Base-by-base conservation (phyloP, 306 rosid genomes). In the Cucumis melo region DNA sequence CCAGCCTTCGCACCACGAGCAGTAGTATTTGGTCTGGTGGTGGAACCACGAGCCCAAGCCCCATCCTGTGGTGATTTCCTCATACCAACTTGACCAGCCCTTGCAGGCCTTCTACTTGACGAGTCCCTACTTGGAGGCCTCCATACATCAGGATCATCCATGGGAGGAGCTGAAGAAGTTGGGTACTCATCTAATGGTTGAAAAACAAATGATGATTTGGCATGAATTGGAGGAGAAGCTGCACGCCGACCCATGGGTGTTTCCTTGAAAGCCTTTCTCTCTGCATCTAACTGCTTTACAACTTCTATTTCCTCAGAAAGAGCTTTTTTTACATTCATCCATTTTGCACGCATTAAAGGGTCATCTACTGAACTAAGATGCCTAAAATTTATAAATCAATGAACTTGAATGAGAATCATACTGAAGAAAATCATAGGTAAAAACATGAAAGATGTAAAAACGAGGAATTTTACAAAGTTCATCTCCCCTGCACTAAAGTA, bases 121-220 rank as follows among this genome's bases (percentile, higher is more conserved):
- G 82, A 79, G 81, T 93, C 97, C 78, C 92, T 85, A 78, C 92
- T 93, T 75, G 98, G 98, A 24, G 98, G 97, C 79, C 97, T 88
- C 98, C 97, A 93, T 56, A 93, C 97, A 78, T 93, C 97, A 32
- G 98, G 97, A 86, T 93, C 98, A 62, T 91, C 98, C 44, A 89
- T 68, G 2, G 92, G 75, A 16, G 85, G 85, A 77, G 88, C 87
- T 1, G 98, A 93, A 34, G 97, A 91, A 75, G 93, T 88, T 10
- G 97, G 98, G 55, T 93, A 91, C 82, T 93, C 98, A 78, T 93
- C 98, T 62, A 91, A 85, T 13, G 98, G 96, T 77, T 91, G 97
- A 80, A 93, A 93, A 78, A 91, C 92, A 76, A 91, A 93, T 0
- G 91, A 87, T 0, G 97, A 91, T 81, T 93, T 91, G 5, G 86